Evolutionary conservation across 2,329 filamentous ascomycete genomes (phyloP).

Genomic region (Colletotrichum agaves): DNA sequence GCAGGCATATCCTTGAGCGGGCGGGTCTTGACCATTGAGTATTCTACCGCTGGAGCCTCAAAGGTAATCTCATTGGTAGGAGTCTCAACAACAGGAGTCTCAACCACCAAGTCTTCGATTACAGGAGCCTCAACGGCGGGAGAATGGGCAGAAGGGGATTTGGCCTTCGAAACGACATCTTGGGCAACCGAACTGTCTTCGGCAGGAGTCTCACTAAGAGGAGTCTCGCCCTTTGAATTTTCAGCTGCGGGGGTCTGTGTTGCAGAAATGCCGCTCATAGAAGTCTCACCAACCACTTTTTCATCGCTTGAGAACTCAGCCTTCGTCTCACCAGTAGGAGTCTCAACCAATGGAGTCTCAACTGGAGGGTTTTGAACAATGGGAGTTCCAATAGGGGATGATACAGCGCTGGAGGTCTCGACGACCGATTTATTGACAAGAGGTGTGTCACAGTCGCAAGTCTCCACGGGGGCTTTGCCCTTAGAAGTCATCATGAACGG

Average conservation of each 20-base stretch:
- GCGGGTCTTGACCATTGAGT: background rate
- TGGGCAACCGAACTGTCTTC: background rate
- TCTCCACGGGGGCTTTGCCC: background rate
- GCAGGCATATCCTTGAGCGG: too few relatives aligned
- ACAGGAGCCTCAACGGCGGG: background rate
- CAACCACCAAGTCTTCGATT: background rate
- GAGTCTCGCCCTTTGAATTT: background rate
- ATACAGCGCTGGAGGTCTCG: background rate
- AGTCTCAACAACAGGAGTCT: constrained; percentile 1
- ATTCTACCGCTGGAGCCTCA: too few relatives aligned
- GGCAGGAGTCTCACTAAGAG: background rate
- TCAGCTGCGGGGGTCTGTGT: background rate
- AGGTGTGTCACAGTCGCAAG: background rate
- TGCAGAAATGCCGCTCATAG: background rate
- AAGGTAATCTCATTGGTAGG: too few relatives aligned
- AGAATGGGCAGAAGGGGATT: background rate
- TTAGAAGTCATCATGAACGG: background rate
- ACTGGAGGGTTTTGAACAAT: background rate
- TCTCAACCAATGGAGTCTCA: background rate
- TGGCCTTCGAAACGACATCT: too few relatives aligned
- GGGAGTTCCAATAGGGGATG: background rate
- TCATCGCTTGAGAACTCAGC: background rate
- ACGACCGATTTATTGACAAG: background rate
- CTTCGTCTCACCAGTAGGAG: background rate
- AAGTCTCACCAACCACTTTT: background rate